phyloP scores from a whole-genome alignment of 2,329 filamentous ascomycete species.

The Aspergillus sp. region DNA sequence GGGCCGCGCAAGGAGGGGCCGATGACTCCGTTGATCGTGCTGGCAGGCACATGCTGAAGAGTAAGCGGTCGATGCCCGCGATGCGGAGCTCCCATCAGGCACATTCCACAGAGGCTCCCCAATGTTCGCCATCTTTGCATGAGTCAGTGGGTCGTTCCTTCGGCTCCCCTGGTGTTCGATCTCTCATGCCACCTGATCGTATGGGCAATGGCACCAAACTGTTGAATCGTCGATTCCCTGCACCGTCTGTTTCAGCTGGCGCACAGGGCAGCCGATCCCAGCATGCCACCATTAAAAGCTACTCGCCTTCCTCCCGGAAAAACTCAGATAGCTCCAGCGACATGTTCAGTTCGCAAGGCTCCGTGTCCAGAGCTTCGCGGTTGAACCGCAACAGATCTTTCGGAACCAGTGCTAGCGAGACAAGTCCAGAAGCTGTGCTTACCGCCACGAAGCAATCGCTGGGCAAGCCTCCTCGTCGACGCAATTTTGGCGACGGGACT shows the following conservation, averaged over 20 bases:
- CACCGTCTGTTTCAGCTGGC: conserved; percentile 73
- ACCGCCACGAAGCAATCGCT: conserved; percentile 59
- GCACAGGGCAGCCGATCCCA: conserved; percentile 65
- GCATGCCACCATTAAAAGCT: conserved; percentile 62
- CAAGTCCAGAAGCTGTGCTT: conserved; percentile 42
- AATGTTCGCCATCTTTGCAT: conserved; percentile 29
- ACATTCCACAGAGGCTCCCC: conserved; percentile 21
- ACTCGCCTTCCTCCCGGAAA: conserved; percentile 65
- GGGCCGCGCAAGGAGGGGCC: conserved; percentile 25
- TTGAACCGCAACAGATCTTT: conserved; percentile 41
- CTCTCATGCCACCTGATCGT: conserved; percentile 64
- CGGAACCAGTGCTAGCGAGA: conserved; percentile 35
- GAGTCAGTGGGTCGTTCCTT: conserved; percentile 23
- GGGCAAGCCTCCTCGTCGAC: conserved; percentile 59
- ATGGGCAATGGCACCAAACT: conserved; percentile 28
- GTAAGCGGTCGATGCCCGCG: conserved; percentile 53
- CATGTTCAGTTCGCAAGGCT: conserved; percentile 32
- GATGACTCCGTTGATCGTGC: conserved; percentile 42
- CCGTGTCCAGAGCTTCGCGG: conserved; percentile 32
- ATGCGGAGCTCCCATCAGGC: conserved; percentile 39
- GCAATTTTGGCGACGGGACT: conserved; percentile 81
- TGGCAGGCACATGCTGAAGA: conserved; percentile 46
- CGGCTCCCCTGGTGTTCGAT: conserved; percentile 36
- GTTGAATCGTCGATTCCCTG: conserved; percentile 48
- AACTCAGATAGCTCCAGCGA: conserved; percentile 64